These are phyloP conservation scores for Trichoderma reesei DNA, from an alignment of 495 filamentous ascomycete species.

Conservation along the genomic window DNA sequence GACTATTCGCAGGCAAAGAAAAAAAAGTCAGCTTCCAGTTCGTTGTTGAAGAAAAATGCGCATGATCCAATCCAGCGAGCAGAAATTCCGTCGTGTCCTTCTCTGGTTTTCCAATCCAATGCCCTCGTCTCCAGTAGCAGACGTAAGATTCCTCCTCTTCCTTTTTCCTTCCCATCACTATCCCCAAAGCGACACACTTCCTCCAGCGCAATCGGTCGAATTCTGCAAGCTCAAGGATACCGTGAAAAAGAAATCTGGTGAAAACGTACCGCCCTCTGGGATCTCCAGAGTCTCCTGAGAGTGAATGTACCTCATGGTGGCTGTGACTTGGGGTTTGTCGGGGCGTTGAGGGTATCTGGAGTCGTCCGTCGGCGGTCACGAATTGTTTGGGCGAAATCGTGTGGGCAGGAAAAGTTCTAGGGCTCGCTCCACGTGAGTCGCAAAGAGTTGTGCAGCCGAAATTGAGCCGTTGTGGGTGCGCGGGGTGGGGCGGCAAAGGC, in stretches of 20 bases:
- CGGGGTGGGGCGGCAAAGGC: background rate
- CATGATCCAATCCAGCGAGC: background rate
- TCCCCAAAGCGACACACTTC: slow-evolving; percentile 5
- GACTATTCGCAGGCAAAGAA: slow-evolving; percentile 45
- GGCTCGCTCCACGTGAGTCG: slow-evolving; percentile 12
- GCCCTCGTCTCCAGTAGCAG: background rate
- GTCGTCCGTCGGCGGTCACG: slow-evolving; percentile 28
- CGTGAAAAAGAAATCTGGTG: slow-evolving; percentile 11
- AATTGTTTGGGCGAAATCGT: slow-evolving; percentile 17
- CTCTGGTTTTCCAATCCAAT: slow-evolving; percentile 14
- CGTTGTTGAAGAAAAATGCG: background rate
- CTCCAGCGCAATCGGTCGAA: background rate
- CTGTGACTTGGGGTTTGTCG: slow-evolving; percentile 26
- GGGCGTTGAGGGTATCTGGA: slow-evolving; percentile 24
- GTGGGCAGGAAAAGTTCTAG: slow-evolving; percentile 15
- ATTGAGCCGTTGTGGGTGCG: background rate
- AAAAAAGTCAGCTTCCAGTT: background rate
- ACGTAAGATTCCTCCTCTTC: background rate
- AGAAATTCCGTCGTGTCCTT: background rate
- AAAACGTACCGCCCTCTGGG: slow-evolving; percentile 87
- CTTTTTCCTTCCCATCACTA: slow-evolving; percentile 4
- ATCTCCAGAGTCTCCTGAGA: slow-evolving; percentile 86
- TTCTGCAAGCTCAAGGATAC: background rate
- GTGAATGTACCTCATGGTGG: slow-evolving; percentile 97
- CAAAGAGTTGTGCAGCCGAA: slow-evolving; percentile 3